Conservation (phyloP, 2,329 filamentous ascomycete genomes). For the Diaporthe velutina region DNA sequence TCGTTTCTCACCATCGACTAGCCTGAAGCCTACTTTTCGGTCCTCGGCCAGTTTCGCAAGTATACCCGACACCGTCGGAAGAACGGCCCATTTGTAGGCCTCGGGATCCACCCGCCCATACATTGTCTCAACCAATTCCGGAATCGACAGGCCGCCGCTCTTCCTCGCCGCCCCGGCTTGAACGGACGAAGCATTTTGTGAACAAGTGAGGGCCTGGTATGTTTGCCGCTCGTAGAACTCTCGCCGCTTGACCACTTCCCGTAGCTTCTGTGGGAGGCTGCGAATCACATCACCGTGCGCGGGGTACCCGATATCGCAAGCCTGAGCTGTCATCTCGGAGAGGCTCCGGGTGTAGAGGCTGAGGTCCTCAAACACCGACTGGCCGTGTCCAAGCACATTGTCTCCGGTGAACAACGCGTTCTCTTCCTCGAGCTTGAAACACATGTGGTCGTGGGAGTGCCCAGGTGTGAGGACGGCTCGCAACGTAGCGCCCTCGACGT, state of each 20-base stretch:
- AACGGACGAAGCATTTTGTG: conserved; percentile 25
- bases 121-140: conserved; percentile 57
- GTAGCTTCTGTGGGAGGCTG: conserved; percentile 55
- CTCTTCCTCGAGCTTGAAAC: conserved; percentile 82
- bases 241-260: conserved; percentile 51
- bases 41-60: conserved; percentile 58
- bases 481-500: conserved; percentile 73
- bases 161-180: conserved; percentile 46
- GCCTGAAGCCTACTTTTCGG: conserved; percentile 55
- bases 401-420: conserved; percentile 90
- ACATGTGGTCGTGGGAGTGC: conserved; percentile 87
- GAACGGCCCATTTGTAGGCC: conserved; percentile 52
- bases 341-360: conserved; percentile 56
- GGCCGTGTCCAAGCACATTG: conserved; percentile 89
- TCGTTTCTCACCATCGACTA: conserved; percentile 50
- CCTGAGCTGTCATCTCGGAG: conserved; percentile 41
- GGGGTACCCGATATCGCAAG: conserved; percentile 56
- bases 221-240: conserved; percentile 55
- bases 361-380: conserved; percentile 86
- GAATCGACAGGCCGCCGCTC: conserved; percentile 51
- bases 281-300: conserved; percentile 57
- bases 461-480: conserved; percentile 72
- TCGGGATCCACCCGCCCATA: conserved; percentile 55
- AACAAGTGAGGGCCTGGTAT: conserved; percentile 47
- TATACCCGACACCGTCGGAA: conserved; percentile 57